Evolutionary conservation across 1,284 basidiomycete species (phyloP), one percentile per base, ranked within the genome.

Genomic region (Tranzscheliella williamsii): DNA sequence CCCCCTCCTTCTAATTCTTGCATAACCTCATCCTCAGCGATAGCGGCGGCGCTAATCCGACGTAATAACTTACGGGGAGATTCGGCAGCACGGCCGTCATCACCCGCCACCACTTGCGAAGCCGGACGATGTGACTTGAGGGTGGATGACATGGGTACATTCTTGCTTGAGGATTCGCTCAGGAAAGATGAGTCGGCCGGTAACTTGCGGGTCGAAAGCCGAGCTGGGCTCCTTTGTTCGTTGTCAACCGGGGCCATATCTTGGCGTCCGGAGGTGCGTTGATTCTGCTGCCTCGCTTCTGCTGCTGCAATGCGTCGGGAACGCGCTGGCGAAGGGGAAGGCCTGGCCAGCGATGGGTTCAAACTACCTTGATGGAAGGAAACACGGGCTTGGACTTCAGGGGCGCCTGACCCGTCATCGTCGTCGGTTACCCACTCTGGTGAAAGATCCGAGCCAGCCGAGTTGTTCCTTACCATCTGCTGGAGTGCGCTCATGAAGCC

Each of bases 61-160:
- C 69, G 49, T 5, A 72, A 38, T 26, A 70, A 40, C 42, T 70
- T 72, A 33, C 62, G 44, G 9, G 69, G 69, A 3, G 67, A 70
- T 13, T 71, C 65, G 24, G 27, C 50, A 6, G 9, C 12, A 18
- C 13, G 32, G 9, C 18, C 8, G 11, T 9, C 32, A 15, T 9
- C n/a, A n/a, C 22, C 43, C 18, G 41, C 41, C 36, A 35, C 35
- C 21, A 38, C 33, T 11, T 54, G 57, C 17, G 38, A 38, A 7
- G 57, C 46, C n/a, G 50, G 48, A 9, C 47, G 52, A 23, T 54
- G 60, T 20, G 54, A 63, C 37, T 50, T 56, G 38, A 57, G 49
- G 16, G 60, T 57, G 1, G 60, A 63, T 4, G 60, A 63, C 54
- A 63, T 57, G 21, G 54, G 60, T 9, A 56, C 41, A 29, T 62